Base-by-base conservation (phyloP, 441 rosid species). In the Gossypium aridum region DNA sequence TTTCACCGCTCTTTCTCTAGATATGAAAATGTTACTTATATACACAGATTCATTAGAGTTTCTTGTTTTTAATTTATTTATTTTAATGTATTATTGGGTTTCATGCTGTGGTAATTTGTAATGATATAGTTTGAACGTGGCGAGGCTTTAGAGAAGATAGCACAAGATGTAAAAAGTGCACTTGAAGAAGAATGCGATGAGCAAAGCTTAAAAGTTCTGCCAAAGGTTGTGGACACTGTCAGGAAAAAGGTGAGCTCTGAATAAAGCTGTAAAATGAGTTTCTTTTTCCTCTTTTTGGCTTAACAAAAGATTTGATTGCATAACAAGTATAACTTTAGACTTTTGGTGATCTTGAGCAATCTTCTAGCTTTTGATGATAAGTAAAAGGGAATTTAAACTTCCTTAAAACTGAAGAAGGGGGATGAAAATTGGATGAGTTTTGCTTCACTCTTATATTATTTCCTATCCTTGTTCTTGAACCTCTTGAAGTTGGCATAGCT, bases 81-180 rank as follows among this genome's bases (percentile, higher is more conserved):
- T 2, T 43, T 9, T 2, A 43, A 39, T 23, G 7, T 49, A 63
- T 47, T 28, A 62, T 75, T 43, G 43, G 54, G 14, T 59, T 70
- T 74, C 66, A 72, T 47, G 66, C 23, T 20, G 12, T 77, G 47
- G 54, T 39, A 54, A 45, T 59, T 61, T 71, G 70, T 72, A 23
- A 51, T 73, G n/a, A 39, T 78, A 23, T 81, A 96, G 99, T 96
- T 93, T 89, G 92, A 96, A 82, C 97, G 98, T 62, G 99, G 99
- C 47, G 98, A 91, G 82, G 98, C 98, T 66, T 82, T 96, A 76
- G 99, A 96, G 55, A 84, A 85, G 77, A 92, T 96, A 77, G 80
- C 92, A 31, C 88, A 81, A 76, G 93, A 85, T 62, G 99, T 90
- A 54, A 89, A 74, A 80, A 84, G 74, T 73, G 64, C 74, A 64